Evolutionary conservation across 371 early-diverging fungal species (phyloP).

Genomic region (Mortierella sp.): DNA sequence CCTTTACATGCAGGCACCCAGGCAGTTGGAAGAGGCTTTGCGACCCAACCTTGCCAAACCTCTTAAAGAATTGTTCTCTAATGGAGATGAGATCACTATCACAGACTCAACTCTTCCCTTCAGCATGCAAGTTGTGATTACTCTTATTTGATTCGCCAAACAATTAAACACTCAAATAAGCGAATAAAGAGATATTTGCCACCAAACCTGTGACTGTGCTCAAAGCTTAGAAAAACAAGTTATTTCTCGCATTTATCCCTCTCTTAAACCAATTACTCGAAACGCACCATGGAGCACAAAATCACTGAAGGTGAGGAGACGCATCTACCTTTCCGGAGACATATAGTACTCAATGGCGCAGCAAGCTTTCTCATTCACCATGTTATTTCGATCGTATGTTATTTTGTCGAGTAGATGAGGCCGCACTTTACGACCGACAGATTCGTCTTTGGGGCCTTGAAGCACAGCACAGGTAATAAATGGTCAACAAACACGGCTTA

Average conservation of each 20-base stretch:
- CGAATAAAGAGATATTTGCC: background rate
- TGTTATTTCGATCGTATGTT: background rate
- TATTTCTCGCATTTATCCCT: background rate
- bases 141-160: background rate
- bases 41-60: conserved; percentile 77
- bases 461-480: conserved; percentile 87
- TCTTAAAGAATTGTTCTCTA: conserved; percentile 73
- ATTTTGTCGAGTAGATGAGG: conserved; percentile 75
- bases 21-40: conserved; percentile 74
- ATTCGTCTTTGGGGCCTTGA: conserved; percentile 96
- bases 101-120: conserved; percentile 83
- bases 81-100: conserved; percentile 75
- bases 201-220: conserved; percentile 13
- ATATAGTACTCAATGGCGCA: background rate
- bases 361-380: background rate
- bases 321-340: background rate
- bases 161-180: background rate
- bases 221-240: background rate
- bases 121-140: conserved; percentile 62
- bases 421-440: conserved; percentile 94
- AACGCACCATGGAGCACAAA: conserved; percentile 36
- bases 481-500: background rate
- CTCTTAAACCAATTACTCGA: background rate
- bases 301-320: conserved; percentile 42
- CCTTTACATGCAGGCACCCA: conserved; percentile 88